phyloP scores from a whole-genome alignment of 2,329 filamentous ascomycete species.

The Colletotrichum gloeosporioides region DNA sequence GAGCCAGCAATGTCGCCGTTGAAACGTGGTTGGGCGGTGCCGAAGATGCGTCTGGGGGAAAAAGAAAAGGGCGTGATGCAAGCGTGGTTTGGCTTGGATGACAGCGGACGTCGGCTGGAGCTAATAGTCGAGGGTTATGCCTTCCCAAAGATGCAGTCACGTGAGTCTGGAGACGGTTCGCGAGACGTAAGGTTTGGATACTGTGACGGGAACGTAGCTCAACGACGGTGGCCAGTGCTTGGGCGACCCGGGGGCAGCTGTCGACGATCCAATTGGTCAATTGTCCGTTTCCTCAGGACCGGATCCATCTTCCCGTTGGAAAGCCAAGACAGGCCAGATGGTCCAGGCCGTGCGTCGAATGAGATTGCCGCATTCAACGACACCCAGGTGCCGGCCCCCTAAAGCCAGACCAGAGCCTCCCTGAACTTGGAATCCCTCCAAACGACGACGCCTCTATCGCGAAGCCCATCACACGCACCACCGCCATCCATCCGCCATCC shows the following conservation, averaged over 20 bases:
- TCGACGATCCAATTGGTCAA: not conserved
- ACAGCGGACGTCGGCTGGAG: not conserved
- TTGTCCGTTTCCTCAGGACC: not conserved
- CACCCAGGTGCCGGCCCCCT: not conserved
- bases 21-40: not conserved
- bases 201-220: not conserved
- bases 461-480: not conserved
- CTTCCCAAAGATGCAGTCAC: not conserved
- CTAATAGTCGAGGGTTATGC: not conserved
- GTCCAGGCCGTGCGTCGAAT: not conserved
- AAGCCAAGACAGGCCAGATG: not conserved
- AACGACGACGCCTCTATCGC: slow-evolving; percentile 2
- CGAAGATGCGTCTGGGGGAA: not conserved
- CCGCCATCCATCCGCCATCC: not conserved
- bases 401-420: not conserved
- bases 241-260: not conserved
- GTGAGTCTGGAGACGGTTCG: not conserved
- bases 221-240: not conserved
- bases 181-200: not conserved
- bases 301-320: slow-evolving; percentile 9
- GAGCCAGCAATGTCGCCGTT: not conserved
- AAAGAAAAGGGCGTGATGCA: not conserved
- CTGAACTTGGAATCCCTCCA: not conserved
- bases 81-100: not conserved
- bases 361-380: not conserved